Base-by-base conservation (phyloP, 2,329 filamentous ascomycete genomes). In the Xylariaceae sp. region DNA sequence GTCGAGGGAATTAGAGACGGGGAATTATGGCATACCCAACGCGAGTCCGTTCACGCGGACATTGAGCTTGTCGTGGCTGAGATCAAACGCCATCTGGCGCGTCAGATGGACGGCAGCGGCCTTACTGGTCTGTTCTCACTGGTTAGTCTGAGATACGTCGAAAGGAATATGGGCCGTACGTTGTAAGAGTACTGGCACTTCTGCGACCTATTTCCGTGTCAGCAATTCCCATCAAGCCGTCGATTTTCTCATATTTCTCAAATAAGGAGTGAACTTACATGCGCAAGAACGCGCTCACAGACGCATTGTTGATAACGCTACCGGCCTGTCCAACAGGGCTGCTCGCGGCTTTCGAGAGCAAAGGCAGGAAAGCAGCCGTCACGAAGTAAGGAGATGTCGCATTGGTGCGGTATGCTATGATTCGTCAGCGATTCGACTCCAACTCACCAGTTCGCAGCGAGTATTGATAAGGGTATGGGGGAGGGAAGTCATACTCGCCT, bases 301-400 rank as follows among this genome's bases (percentile, higher is more conserved):
- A 80, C 45, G 75, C 73, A 52, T 84, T 77, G 55, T 84, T 84
- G 63, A 85, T 76, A 30, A 85, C 74, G 15, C 71, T 76, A 2
- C 78, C 78, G 0, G 75, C 74, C 66, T 80, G 81, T 3, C 78
- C 78, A 0, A 76, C 76, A 0, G 77, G 78, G 3, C 73, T 69
- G 2, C 73, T 69, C 9, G 72, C 68, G 4, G 78, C 80, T 59
- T 80, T 81, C 1, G 77, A 78, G 1, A 84, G 74, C 1, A 83
- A 71, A 0, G 81, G 81, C 2, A 84, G 71, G 67, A 85, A 80
- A 1, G 79, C 80, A 62, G 81, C 80, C 15, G 77, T 77, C 63
- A 80, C 79, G 71, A 80, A 83, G 70, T 79, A 83, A 30, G 76
- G 74, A 39, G 74, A 76, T 0, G 75, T 76, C 37, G 81, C 73